phyloP scores from a whole-genome alignment of 2,329 filamentous ascomycete species.

The Aspergillus sp. region DNA sequence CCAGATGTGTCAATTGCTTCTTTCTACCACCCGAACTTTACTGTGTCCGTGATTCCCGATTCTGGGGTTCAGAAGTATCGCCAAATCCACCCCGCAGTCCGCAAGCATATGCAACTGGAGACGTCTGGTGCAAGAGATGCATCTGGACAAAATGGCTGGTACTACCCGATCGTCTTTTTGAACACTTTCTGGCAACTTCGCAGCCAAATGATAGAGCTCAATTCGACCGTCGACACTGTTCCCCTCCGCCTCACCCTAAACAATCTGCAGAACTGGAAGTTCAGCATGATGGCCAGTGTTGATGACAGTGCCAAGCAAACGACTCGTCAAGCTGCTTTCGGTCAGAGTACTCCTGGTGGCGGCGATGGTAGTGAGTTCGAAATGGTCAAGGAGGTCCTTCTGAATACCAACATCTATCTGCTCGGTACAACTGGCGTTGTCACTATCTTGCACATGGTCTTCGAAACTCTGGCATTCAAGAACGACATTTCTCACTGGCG shows the following conservation, averaged over 20 bases:
- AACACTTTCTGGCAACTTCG: conserved; percentile 98
- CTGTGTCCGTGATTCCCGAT: conserved; percentile 80
- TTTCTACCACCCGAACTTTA: conserved; percentile 95
- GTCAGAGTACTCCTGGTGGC: conserved; percentile 67
- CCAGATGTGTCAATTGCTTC: conserved; percentile 70
- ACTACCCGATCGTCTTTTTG: conserved; percentile 82
- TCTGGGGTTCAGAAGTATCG: conserved; percentile 67
- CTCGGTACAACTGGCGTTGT: conserved; percentile 81
- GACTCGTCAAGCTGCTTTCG: conserved; percentile 72
- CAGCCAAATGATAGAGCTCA: conserved; percentile 85
- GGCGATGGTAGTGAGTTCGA: conserved; percentile 93
- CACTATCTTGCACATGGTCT: conserved; percentile 85
- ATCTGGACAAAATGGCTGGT: conserved; percentile 87
- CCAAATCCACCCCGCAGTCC: conserved; percentile 67
- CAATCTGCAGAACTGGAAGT: conserved; percentile 86
- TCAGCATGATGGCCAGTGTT: conserved; percentile 76
- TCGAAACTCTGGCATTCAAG: conserved; percentile 95
- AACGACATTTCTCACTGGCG: conserved; percentile 96
- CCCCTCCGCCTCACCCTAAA: conserved; percentile 80
- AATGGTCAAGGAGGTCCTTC: conserved; percentile 91
- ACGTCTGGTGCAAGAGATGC: conserved; percentile 76
- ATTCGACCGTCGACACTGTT: conserved; percentile 79
- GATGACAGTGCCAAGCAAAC: conserved; percentile 86
- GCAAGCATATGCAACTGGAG: conserved; percentile 78
- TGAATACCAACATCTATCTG: conserved; percentile 91